These are phyloP conservation scores for Podochytrium sp. DNA, from an alignment of 192 early-diverging fungal species.

Conservation along the genomic window DNA sequence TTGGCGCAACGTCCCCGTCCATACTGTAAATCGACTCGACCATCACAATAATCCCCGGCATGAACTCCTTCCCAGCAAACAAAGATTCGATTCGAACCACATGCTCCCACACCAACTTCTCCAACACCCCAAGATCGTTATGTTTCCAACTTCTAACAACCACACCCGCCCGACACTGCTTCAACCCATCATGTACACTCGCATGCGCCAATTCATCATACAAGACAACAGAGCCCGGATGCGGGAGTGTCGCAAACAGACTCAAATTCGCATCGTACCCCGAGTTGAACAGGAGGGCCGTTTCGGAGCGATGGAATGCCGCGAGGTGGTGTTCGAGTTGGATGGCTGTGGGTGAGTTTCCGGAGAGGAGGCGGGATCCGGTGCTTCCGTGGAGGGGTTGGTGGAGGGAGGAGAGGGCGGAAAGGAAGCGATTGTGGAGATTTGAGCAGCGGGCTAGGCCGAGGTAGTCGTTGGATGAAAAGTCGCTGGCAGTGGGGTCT, in stretches of 20 bases:
- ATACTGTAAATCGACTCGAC: constrained; percentile 83
- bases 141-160: constrained; percentile 59
- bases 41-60: constrained; percentile 62
- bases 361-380: constrained; percentile 75
- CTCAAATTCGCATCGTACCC: constrained; percentile 84
- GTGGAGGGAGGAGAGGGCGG: constrained; percentile 49
- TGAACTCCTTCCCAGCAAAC: background rate
- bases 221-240: constrained; percentile 65
- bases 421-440: constrained; percentile 53
- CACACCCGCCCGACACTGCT: constrained; percentile 43
- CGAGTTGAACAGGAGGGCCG: constrained; percentile 80
- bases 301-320: constrained; percentile 61
- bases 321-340: constrained; percentile 67
- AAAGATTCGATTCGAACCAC: constrained; percentile 8
- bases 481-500: constrained; percentile 50
- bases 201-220: constrained; percentile 81
- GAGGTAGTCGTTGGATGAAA: constrained; percentile 85
- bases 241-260: constrained; percentile 70
- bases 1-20: constrained; percentile 79
- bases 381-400: constrained; percentile 52
- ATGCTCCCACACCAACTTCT: constrained; percentile 13
- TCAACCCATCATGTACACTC: constrained; percentile 82
- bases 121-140: constrained; percentile 66
- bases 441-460: constrained; percentile 60
- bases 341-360: constrained; percentile 68